Conservation (phyloP, 2,329 filamentous ascomycete genomes). For the Coniochaeta sp. region DNA sequence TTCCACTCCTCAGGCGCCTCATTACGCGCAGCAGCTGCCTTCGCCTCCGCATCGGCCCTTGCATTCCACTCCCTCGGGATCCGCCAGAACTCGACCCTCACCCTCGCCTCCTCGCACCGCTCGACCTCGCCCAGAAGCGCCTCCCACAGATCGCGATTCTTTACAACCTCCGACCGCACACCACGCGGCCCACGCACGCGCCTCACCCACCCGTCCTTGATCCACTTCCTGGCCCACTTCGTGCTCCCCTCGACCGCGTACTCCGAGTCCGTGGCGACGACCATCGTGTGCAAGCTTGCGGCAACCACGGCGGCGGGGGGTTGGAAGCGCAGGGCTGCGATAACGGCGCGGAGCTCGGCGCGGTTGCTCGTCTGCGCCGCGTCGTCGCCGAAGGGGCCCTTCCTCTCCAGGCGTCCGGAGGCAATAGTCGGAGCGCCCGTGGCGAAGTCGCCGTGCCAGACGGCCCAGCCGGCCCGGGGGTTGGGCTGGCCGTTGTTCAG, state of each 20-base stretch:
- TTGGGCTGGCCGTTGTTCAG: not conserved
- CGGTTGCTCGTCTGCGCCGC: slow-evolving; percentile 40
- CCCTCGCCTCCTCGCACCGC: slow-evolving; percentile 14
- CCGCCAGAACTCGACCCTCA: slow-evolving; percentile 38
- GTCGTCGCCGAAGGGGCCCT: slow-evolving; percentile 31
- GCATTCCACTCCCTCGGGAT: slow-evolving; percentile 36
- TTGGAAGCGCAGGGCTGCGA: slow-evolving; percentile 38
- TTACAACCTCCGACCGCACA: slow-evolving; percentile 25
- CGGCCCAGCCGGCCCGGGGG: slow-evolving; percentile 13
- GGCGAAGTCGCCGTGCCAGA: slow-evolving; percentile 19
- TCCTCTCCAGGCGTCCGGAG: slow-evolving; percentile 30
- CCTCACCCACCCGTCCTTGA: slow-evolving; percentile 36
- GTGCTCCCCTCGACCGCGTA: slow-evolving; percentile 42
- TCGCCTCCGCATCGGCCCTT: slow-evolving; percentile 32
- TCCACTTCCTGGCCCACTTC: slow-evolving; percentile 34
- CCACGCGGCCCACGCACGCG: slow-evolving; percentile 11
- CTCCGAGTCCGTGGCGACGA: slow-evolving; percentile 47
- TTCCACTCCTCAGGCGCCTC: too few relatives aligned
- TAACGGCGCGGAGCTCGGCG: slow-evolving; percentile 48
- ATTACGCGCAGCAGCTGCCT: slow-evolving; percentile 21
- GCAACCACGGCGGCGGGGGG: slow-evolving; percentile 36
- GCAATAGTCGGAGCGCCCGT: slow-evolving; percentile 10
- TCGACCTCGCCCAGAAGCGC: slow-evolving; percentile 34
- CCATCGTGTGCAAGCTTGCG: slow-evolving; percentile 30
- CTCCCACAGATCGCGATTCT: slow-evolving; percentile 48